Percentiles rank a stretch among this genome's conserved stretches.
Conservation (phyloP, 2,329 filamentous ascomycete species). For the Cercospora janseana region DNA sequence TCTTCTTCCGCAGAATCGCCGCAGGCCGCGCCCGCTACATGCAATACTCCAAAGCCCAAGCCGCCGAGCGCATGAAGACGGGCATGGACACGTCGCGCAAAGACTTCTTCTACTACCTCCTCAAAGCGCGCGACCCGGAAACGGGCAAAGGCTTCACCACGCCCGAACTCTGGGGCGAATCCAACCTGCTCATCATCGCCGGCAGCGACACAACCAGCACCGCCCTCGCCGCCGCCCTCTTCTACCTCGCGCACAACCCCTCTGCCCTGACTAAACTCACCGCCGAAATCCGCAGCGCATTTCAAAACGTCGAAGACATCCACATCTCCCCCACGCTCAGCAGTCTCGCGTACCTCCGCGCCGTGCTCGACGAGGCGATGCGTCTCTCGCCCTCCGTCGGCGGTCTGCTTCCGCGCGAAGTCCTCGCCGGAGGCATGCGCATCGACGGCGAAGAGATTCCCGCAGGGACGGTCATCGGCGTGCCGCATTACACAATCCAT, state of each 20-base stretch:
- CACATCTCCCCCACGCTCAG: slow-evolving; percentile 41
- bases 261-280: slow-evolving; percentile 32
- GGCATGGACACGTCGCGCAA: slow-evolving; percentile 33
- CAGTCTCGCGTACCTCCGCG: slow-evolving; percentile 44
- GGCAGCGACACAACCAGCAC: slow-evolving; percentile 39
- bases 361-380: slow-evolving; percentile 50
- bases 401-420: slow-evolving; percentile 38
- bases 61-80: slow-evolving; percentile 42
- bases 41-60: slow-evolving; percentile 45
- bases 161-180: slow-evolving; percentile 33
- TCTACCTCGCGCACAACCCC: slow-evolving; percentile 39
- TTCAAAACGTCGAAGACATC: slow-evolving; percentile 48
- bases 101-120: slow-evolving; percentile 33
- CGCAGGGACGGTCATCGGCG: slow-evolving; percentile 37
- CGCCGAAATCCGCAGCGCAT: slow-evolving; percentile 44
- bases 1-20: slow-evolving; percentile 47
- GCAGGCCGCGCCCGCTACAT: slow-evolving; percentile 44
- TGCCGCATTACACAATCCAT: slow-evolving; percentile 38
- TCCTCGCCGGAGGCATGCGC: slow-evolving; percentile 33
- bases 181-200: slow-evolving; percentile 35
- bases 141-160: slow-evolving; percentile 34
- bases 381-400: slow-evolving; percentile 48
- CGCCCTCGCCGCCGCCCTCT: slow-evolving; percentile 37
- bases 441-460: slow-evolving; percentile 41
- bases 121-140: slow-evolving; percentile 35